A percentile compares a stretch with the other conserved stretches of the same genome.
Evolutionary conservation across 164 flowering plant species (phyloP).

Genomic region (Amborella trichopoda): DNA sequence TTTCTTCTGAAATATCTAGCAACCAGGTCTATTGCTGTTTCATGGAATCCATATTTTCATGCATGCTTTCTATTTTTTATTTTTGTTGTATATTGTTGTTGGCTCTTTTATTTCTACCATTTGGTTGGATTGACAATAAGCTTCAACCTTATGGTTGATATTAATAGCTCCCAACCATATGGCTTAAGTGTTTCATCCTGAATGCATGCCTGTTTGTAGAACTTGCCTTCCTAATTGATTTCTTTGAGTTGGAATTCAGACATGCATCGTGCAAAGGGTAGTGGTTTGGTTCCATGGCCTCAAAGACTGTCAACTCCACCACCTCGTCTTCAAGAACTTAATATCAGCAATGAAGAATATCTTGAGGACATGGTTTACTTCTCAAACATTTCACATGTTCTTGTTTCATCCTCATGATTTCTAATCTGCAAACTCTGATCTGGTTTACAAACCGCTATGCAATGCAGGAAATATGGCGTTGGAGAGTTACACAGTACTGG

Average conservation of each 20-base stretch:
- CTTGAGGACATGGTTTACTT: conserved; percentile 52
- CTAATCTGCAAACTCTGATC: neutral
- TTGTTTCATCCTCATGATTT: neutral
- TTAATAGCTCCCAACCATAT: no score
- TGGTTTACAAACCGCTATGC: neutral
- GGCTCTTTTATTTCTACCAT: no score
- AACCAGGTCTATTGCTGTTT: no score
- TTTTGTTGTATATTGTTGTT: no score
- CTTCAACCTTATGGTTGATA: no score
- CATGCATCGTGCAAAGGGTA: conserved; percentile 54
- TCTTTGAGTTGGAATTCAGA: conserved; percentile 22
- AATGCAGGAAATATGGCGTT: conserved; percentile 51
- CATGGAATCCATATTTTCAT: no score
- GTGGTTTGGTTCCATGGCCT: conserved; percentile 80
- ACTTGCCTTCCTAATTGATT: no score
- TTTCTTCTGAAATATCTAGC: no score
- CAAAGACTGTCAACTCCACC: conserved; percentile 58
- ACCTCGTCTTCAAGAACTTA: conserved; percentile 71
- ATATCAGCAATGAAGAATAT: conserved; percentile 40
- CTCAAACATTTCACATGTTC: conserved; percentile 1
- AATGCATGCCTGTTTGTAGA: no score
- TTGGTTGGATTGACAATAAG: no score
- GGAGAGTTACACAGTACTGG: conserved; percentile 66
- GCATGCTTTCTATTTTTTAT: no score
- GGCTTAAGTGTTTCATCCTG: no score